phyloP scores from a whole-genome alignment of 495 filamentous ascomycete species.

The Neurospora tetrasperma region DNA sequence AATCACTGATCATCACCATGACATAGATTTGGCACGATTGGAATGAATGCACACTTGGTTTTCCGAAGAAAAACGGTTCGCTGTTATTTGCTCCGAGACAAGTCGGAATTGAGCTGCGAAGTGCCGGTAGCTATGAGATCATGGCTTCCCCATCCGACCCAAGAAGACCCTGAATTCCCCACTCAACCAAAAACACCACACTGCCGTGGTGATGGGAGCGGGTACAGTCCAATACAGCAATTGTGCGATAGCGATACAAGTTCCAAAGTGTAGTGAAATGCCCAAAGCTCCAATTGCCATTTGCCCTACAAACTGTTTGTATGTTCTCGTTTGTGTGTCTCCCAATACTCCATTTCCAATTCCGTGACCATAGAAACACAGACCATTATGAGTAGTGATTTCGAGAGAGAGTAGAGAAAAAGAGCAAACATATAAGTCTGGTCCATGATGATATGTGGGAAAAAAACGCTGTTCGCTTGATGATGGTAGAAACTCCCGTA shows the following conservation, averaged over 20 bases:
- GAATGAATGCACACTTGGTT: background rate
- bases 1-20: background rate
- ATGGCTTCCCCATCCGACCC: background rate
- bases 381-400: slow-evolving; percentile 2
- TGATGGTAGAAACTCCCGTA: background rate
- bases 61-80: background rate
- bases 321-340: background rate
- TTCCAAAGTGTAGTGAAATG: background rate
- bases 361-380: background rate
- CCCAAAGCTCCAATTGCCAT: background rate
- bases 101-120: background rate
- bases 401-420: background rate
- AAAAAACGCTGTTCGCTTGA: slow-evolving; percentile 1
- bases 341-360: background rate
- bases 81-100: background rate
- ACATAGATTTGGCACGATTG: background rate
- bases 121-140: background rate
- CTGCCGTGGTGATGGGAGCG: background rate
- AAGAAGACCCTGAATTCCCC: background rate
- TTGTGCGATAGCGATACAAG: background rate
- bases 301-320: background rate
- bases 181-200: background rate
- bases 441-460: background rate
- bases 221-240: background rate
- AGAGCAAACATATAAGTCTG: background rate